These are phyloP conservation scores for Diaporthe ilicicola DNA, from an alignment of 2,329 filamentous ascomycete species.

Conservation along the genomic window DNA sequence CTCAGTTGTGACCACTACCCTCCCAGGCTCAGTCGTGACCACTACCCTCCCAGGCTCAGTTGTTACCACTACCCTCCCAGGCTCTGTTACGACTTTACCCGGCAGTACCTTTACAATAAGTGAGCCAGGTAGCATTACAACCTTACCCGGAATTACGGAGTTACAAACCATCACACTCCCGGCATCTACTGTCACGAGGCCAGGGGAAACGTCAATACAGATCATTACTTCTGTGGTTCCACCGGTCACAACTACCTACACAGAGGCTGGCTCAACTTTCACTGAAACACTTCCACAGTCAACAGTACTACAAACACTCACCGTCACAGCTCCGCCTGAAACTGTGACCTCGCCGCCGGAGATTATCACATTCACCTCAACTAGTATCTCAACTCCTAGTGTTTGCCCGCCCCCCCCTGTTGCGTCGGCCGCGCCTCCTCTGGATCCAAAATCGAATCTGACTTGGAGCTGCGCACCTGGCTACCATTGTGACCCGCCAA, in stretches of 20 bases:
- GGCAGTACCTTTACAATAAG: constrained; percentile 33
- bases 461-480: constrained; percentile 65
- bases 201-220: constrained; percentile 26
- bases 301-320: constrained; percentile 12
- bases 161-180: constrained; percentile 24
- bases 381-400: constrained; percentile 45
- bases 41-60: constrained; percentile 29
- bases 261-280: neutral
- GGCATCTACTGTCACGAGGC: constrained; percentile 29
- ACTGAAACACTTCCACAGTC: neutral
- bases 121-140: constrained; percentile 16
- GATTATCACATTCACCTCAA: constrained; percentile 43
- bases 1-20: constrained; percentile 24
- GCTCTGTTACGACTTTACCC: constrained; percentile 35
- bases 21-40: constrained; percentile 36
- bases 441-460: constrained; percentile 49
- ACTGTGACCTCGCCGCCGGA: constrained; percentile 38
- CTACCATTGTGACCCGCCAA: constrained; percentile 60
- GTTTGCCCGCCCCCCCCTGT: constrained; percentile 57
- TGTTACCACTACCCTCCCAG: constrained; percentile 30
- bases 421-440: constrained; percentile 35
- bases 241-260: constrained; percentile 18
- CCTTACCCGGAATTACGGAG: constrained; percentile 23
- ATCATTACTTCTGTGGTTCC: constrained; percentile 33
- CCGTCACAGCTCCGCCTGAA: constrained; percentile 33